Evolutionary conservation across 352 stramenopile genomes (phyloP), one percentile per base, ranked within the genome.

Genomic region (Phytophthora quininea): DNA sequence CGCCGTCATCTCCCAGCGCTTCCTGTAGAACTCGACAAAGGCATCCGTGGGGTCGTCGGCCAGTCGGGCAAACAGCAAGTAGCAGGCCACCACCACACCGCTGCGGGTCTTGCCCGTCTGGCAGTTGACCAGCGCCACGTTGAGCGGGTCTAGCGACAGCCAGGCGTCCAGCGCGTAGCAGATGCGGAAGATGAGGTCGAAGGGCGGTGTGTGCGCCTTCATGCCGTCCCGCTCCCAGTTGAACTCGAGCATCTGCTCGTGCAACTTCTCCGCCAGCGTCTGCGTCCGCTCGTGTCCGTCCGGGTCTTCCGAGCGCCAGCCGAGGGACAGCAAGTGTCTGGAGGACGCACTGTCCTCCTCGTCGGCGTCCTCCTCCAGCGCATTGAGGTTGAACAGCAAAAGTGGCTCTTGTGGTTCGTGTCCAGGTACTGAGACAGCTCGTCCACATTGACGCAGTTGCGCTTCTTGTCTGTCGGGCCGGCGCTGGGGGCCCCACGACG

Each of bases 131-230:
- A 97, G 71, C 9, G 88, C 90, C 5, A 98, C 79, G 46, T 98
- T 91, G 29, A 77, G 63, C 1, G 80, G 43, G 48, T 97, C 83
- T 3, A 97, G 68, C 11, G 86, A 84, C 4, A 98, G 69, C 79
- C 95, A 98, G n/a, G 93, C 90, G 71, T 96, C 86, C 37, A 98
- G 82, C 11, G 88, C 82, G 67, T 98, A 98, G 72, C 93, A 98
- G 42, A 98, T 92, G 43, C 93, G 82, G 63, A 98, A 94, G 30
- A 98, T 74, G 9, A 92, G 78, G 51, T 95, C 88, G 10, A 92
- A 73, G 2, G 88, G 82, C 10, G 88, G 88, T 42, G 88, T 93
- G 64, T 95, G 86, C 33, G 86, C 84, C 58, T 93, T 91, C 81
- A 96, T 92, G 4, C 80, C 83, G 57, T 92, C 82, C 3, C 84